Base-by-base conservation (phyloP, 768 basidiomycete genomes). In the Lentinula sp. region DNA sequence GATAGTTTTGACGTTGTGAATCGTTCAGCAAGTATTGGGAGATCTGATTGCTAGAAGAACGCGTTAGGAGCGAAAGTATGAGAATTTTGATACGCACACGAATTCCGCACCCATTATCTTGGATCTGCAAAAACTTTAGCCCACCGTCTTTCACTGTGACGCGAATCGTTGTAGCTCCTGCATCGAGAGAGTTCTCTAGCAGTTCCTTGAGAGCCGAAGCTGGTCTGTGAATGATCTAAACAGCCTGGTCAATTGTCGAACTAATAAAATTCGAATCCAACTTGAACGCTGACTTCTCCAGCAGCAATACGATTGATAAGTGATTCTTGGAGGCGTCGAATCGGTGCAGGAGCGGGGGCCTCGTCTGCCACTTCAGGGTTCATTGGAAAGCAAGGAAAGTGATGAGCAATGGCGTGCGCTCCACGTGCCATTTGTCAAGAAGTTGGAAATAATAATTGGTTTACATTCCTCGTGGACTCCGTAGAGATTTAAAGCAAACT, bases 71-170 rank as follows among this genome's bases (percentile, higher is more conserved):
- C 28, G 40, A 60, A 42, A 15, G n/a, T 11, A 39, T 8, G 46
- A 23, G 46, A 42, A 21, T 7, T 13, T 5, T 31, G 37, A 8
- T 23, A 39, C 87, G 69, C 67, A 94, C 95, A 51, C 89, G 83
- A 68, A 98, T 98, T 2, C 96, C 97, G 73, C 85, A 91, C 0
- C 97, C 96, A 70, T 99, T 97, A 69, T 99, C 97, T 68, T 95
- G 91, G 57, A 98, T 95, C 73, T 97, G 93, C 40, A 98, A 81
- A 15, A 95, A 76, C 70, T 96, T 98, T 78, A 98, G 76, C 3
- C 97, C 97, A 1, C 96, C 97, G 64, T 99, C 96, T 73, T 97
- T 98, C 65, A 95, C 80, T 0, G 87, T 91, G 57, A 98, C 78
- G 40, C 88, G 86, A 69, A 98, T 93, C 0, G 86, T 86, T 0